Percentiles rank a stretch among this genome's conserved stretches.
phyloP scores from a whole-genome alignment of 208 protist species.

The Crithidia acanthocephali region DNA sequence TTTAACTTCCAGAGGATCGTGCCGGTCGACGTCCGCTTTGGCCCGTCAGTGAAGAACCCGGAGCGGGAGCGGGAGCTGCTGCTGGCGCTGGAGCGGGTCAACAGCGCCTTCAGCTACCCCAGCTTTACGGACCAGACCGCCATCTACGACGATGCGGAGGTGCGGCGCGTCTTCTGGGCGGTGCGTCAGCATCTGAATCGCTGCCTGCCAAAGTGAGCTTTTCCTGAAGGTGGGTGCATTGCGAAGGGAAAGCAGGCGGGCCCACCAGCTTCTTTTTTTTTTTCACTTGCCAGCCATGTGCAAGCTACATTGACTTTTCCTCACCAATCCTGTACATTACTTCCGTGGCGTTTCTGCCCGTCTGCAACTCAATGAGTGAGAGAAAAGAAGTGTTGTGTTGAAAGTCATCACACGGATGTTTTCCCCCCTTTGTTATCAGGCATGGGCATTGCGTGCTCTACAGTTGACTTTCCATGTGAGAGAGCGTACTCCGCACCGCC shows the following conservation, averaged over 20 bases:
- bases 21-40: slow-evolving; percentile 40
- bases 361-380: too few species aligned
- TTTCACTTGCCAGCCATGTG: too few species aligned
- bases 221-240: too few species aligned
- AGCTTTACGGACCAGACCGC: slow-evolving; percentile 43
- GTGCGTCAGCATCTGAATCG: slow-evolving; percentile 16
- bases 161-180: slow-evolving; percentile 19
- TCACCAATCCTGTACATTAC: too few species aligned
- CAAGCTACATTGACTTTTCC: too few species aligned
- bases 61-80: slow-evolving; percentile 30
- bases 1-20: slow-evolving; percentile 31
- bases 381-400: too few species aligned
- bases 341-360: too few species aligned
- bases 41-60: slow-evolving; percentile 24
- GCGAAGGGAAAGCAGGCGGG: background rate
- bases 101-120: slow-evolving; percentile 30
- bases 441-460: too few species aligned
- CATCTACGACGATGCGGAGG: slow-evolving; percentile 31
- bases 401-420: too few species aligned
- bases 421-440: too few species aligned
- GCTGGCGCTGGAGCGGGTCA: slow-evolving; percentile 18
- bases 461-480: too few species aligned
- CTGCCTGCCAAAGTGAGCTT: slow-evolving; percentile 24
- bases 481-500: too few species aligned
- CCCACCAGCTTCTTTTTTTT: background rate